phyloP scores from a whole-genome alignment of 2,329 filamentous ascomycete species.

The Epichloe amarillans region DNA sequence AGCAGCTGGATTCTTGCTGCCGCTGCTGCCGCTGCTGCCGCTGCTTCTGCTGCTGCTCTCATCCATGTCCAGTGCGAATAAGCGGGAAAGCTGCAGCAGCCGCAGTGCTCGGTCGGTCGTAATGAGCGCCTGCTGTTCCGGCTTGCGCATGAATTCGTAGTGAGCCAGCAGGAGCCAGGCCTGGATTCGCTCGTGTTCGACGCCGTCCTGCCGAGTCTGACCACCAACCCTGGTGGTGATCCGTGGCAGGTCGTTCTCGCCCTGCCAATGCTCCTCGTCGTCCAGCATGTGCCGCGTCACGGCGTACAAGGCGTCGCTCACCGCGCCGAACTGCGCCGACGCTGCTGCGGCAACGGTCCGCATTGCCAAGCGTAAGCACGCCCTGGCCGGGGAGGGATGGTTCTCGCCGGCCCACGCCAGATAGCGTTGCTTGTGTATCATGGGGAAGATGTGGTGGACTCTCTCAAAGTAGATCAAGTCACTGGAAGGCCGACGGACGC shows the following conservation, averaged over 20 bases:
- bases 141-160: not conserved
- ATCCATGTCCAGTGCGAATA: not conserved
- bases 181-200: not conserved
- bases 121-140: not conserved
- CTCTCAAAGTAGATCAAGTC: not conserved
- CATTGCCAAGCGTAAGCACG: not conserved
- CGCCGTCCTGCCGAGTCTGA: not conserved
- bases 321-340: not conserved
- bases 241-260: not conserved
- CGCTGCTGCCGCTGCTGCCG: not conserved
- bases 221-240: not conserved
- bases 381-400: not conserved
- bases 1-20: not conserved
- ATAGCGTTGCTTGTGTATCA: not conserved
- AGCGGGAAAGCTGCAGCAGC: not conserved
- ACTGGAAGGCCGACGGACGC: not conserved
- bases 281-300: not conserved
- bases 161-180: not conserved
- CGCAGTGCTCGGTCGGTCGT: not conserved
- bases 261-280: not conserved
- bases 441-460: not conserved
- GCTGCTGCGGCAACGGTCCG: not conserved
- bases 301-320: not conserved
- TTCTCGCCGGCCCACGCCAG: not conserved
- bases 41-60: not conserved